These are phyloP conservation scores for Pythium dissimile DNA, from an alignment of 352 stramenopile species.

Conservation along the genomic window DNA sequence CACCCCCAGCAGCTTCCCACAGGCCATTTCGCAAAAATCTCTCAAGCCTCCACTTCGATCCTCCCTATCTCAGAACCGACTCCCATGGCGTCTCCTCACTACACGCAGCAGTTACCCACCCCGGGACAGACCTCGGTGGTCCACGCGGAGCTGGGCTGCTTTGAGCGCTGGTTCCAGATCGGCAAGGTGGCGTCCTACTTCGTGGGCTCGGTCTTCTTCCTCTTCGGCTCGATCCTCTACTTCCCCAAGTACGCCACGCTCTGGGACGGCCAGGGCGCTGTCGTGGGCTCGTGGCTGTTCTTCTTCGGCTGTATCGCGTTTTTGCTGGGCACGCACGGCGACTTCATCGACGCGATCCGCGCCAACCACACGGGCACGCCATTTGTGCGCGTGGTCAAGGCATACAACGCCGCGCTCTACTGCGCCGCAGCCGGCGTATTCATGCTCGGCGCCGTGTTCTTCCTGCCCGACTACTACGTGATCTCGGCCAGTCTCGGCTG, in stretches of 20 bases:
- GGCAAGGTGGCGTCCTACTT: constrained; percentile 50
- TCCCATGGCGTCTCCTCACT: constrained; percentile 5
- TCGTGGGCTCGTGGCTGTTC: constrained; percentile 67
- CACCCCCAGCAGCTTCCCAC: background rate
- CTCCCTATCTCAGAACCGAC: background rate
- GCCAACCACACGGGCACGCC: constrained; percentile 45
- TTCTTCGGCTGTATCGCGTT: constrained; percentile 74
- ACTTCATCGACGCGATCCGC: constrained; percentile 67
- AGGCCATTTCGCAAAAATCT: constrained; percentile 15
- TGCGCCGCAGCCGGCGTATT: constrained; percentile 71
- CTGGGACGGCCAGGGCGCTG: constrained; percentile 53
- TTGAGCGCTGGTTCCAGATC: constrained; percentile 52
- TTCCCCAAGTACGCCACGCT: constrained; percentile 70
- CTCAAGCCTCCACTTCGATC: constrained; percentile 12
- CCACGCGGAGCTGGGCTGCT: constrained; percentile 21
- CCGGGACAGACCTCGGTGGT: constrained; percentile 14
- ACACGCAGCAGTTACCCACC: constrained; percentile 27
- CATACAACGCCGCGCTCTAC: constrained; percentile 60
- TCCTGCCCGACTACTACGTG: constrained; percentile 69
- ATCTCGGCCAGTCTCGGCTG: constrained; percentile 64
- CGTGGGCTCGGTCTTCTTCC: constrained; percentile 65
- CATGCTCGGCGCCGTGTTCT: constrained; percentile 75
- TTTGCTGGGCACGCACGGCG: constrained; percentile 57
- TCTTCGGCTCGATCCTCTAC: constrained; percentile 76
- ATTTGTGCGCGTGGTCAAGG: constrained; percentile 47